Evolutionary conservation across 75 land plant genomes (phyloP), one percentile per base, ranked within the genome.

Genomic region (Adiantum capillusveneris): DNA sequence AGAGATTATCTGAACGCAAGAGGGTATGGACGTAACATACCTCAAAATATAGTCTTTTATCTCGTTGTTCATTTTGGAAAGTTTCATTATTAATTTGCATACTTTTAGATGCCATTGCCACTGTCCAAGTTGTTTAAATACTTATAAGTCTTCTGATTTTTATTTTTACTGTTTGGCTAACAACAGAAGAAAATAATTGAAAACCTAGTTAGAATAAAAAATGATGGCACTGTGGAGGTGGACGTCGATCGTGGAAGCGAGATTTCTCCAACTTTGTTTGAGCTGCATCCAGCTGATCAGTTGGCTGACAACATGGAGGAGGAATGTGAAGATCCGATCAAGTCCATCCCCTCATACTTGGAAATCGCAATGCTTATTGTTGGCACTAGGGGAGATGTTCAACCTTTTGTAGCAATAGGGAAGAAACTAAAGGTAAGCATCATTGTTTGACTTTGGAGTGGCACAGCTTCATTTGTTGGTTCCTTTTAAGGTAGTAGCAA

Each of bases 381-480:
- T 50, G 98, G 98, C 29, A 93, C 98, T 27, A 76, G 98, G 66
- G 98, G 98, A 63, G 98, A 93, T 75, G 94, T 93, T 22, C 98
- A 93, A 56, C 90, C 96, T 36, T 93, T 93, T 72, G 57, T 93
- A 14, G 98, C 98, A n/a, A 69, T 93, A 29, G 98, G 97, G 45
- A 88, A 83, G 69, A 71, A 76, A 61, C 71, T 93, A 42, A 86
- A 93, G 83, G 98, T 68, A 62, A 48, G n/a, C n/a, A n/a, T n/a
- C n/a, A n/a, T n/a, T n/a, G n/a, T n/a, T n/a, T n/a, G n/a, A n/a
- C n/a, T n/a, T n/a, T n/a, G n/a, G n/a, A n/a, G n/a, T n/a, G n/a
- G n/a, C n/a, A n/a, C n/a, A n/a, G n/a, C n/a, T n/a, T n/a, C n/a
- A n/a, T n/a, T n/a, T n/a, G n/a, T n/a, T n/a, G n/a, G n/a, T n/a